These are phyloP conservation scores for Moniliophthora roreri DNA, from an alignment of 1,284 basidiomycete species.

Conservation along the genomic window DNA sequence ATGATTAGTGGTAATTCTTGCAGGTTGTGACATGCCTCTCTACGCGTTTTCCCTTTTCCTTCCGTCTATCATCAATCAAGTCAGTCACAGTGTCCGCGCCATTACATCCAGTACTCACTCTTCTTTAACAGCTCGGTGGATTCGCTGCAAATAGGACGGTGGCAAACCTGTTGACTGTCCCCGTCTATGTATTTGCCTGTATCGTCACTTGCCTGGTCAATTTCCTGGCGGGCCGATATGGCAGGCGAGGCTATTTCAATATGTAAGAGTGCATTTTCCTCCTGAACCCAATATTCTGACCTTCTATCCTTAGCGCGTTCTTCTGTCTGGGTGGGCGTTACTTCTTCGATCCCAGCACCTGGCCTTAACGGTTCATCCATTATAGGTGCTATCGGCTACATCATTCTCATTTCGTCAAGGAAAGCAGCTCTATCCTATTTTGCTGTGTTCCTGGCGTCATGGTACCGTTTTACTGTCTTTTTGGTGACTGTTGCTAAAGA, in stretches of 20 bases:
- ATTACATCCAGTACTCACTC: conserved; percentile 6
- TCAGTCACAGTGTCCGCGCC: conserved; percentile 26
- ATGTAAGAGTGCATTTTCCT: conserved; percentile 42
- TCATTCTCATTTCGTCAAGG: conserved; percentile 63
- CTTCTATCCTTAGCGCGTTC: conserved; percentile 28
- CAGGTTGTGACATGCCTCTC: conserved; percentile 59
- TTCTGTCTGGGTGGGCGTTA: conserved; percentile 34
- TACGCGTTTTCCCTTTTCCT: conserved; percentile 76
- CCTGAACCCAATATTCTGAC: not conserved
- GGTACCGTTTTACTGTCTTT: conserved; percentile 25
- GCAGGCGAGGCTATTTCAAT: conserved; percentile 60
- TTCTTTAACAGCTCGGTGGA: conserved; percentile 39
- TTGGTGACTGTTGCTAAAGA: not conserved
- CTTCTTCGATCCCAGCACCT: conserved; percentile 6
- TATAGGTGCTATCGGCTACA: conserved; percentile 58
- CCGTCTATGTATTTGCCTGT: conserved; percentile 70
- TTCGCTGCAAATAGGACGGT: conserved; percentile 33
- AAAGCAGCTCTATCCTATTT: conserved; percentile 67
- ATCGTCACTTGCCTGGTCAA: conserved; percentile 64
- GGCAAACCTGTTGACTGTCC: conserved; percentile 74
- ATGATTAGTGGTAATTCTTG: conserved; percentile 52
- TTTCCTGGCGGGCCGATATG: conserved; percentile 59
- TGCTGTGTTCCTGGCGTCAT: conserved; percentile 68
- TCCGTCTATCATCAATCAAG: conserved; percentile 69
- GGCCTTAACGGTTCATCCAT: conserved; percentile 2